phyloP scores from a whole-genome alignment of 2,329 filamentous ascomycete species.

The Ophiognomonia clavigignenti-juglandacearum region DNA sequence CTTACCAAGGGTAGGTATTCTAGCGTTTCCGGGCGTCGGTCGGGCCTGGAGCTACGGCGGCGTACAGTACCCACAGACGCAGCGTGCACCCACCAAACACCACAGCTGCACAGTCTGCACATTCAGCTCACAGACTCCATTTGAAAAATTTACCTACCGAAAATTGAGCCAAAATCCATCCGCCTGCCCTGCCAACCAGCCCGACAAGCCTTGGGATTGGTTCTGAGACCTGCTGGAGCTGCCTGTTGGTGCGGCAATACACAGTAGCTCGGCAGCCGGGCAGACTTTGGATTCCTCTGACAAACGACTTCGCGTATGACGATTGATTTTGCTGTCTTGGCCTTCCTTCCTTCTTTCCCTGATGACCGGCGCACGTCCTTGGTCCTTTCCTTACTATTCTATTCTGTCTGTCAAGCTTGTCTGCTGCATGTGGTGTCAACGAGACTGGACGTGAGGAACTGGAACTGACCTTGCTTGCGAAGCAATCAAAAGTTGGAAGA shows the following conservation, averaged over 20 bases:
- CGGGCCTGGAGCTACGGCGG: too few relatives aligned
- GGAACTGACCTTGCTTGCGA: too few relatives aligned
- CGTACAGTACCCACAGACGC: conserved; percentile 11
- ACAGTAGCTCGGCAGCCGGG: conserved; percentile 7
- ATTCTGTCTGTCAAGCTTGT: too few relatives aligned
- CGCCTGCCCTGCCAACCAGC: conserved; percentile 13
- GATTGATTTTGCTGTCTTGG: conserved; percentile 14
- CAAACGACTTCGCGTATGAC: conserved; percentile 14
- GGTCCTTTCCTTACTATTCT: too few relatives aligned
- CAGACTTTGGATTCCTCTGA: conserved; percentile 13
- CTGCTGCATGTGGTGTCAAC: too few relatives aligned
- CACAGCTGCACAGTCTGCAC: conserved; percentile 14
- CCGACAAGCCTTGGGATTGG: conserved; percentile 18
- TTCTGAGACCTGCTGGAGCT: conserved; percentile 14
- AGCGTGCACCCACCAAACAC: neutral
- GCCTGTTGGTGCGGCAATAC: conserved; percentile 18
- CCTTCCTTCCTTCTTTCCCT: conserved; percentile 2
- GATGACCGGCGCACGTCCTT: neutral
- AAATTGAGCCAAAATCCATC: conserved; percentile 15
- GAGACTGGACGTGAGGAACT: too few relatives aligned
- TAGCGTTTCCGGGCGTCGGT: too few relatives aligned
- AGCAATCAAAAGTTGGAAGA: too few relatives aligned
- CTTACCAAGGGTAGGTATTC: too few relatives aligned
- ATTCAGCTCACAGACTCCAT: conserved; percentile 17
- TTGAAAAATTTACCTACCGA: conserved; percentile 15